A percentile compares a stretch with the other conserved stretches of the same genome.
Conservation (phyloP, 176 grass and related monocot species). For the Phoenix dactylifera region DNA sequence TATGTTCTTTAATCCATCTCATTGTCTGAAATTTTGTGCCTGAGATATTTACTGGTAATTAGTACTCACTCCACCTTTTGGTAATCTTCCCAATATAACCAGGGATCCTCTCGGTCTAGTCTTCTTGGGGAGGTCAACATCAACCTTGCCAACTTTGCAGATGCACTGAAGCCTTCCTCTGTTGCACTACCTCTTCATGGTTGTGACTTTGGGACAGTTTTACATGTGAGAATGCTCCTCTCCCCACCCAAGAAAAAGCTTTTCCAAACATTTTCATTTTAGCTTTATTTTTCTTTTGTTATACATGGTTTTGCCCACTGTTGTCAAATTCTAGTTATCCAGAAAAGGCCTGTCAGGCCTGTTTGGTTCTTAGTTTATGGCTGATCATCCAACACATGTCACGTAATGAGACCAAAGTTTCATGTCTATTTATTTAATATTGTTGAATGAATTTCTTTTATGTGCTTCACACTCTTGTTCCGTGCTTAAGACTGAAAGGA, state of each 20-base stretch:
- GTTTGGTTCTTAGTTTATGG: too few species aligned
- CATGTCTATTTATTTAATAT: background rate
- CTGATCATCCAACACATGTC: too few species aligned
- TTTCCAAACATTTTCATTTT: background rate
- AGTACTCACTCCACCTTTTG: conserved; percentile 18
- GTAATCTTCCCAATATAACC: conserved; percentile 24
- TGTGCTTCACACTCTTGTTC: background rate
- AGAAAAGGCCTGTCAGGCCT: too few species aligned
- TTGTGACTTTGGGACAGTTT: conserved; percentile 72
- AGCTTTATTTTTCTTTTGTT: background rate
- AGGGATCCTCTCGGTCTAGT: conserved; percentile 87
- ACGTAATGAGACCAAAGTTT: too few species aligned
- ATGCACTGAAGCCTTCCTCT: conserved; percentile 83
- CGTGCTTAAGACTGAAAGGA: background rate
- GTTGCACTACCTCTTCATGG: conserved; percentile 73
- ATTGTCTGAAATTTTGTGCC: too few species aligned
- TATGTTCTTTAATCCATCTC: too few species aligned
- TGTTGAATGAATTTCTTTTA: background rate
- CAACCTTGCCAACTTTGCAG: conserved; percentile 90
- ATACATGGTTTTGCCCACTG: too few species aligned
- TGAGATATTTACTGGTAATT: too few species aligned
- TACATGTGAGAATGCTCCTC: conserved; percentile 57
- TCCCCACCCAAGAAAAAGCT: background rate
- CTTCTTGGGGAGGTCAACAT: conserved; percentile 92
- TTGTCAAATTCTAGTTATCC: too few species aligned